Conservation (phyloP, 306 rosid genomes). For the Prinsepia uniflora region DNA sequence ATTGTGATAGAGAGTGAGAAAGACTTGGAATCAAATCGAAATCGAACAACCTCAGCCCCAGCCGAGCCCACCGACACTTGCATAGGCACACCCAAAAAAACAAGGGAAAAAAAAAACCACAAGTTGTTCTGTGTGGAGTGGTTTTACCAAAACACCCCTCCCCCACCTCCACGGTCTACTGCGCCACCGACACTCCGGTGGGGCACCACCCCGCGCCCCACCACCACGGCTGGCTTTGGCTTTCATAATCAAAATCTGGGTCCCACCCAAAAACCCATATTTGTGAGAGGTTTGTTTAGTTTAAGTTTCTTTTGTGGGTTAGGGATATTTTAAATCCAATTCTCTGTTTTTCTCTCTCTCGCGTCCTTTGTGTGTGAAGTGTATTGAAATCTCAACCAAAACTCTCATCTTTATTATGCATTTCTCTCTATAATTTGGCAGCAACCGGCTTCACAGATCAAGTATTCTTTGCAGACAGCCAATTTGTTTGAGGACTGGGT, state of each 20-base stretch:
- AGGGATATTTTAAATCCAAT: background rate
- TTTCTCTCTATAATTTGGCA: conserved; percentile 10
- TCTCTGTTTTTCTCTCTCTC: conserved; percentile 24
- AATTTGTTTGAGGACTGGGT: conserved; percentile 21
- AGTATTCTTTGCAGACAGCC: conserved; percentile 14
- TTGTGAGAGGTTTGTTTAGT: background rate
- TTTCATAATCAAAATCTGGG: conserved; percentile 9
- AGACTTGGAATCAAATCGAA: background rate
- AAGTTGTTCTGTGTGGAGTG: background rate
- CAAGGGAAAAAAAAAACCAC: background rate
- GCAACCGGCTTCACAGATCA: conserved; percentile 22
- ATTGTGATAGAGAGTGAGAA: background rate
- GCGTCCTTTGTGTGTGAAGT: conserved; percentile 10
- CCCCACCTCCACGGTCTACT: background rate
- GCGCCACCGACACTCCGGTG: conserved; percentile 26
- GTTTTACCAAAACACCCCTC: conserved; percentile 14
- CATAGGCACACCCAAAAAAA: background rate
- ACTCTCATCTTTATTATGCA: conserved; percentile 11
- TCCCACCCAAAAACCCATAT: conserved; percentile 12
- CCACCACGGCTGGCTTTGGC: background rate
- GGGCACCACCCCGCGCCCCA: conserved; percentile 8
- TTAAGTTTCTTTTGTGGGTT: background rate
- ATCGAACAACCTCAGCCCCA: background rate
- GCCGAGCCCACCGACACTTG: conserved; percentile 20
- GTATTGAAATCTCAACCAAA: conserved; percentile 29